Evolutionary conservation across 2,329 filamentous ascomycete species (phyloP).

Genomic region (Ilyonectria destructans): DNA sequence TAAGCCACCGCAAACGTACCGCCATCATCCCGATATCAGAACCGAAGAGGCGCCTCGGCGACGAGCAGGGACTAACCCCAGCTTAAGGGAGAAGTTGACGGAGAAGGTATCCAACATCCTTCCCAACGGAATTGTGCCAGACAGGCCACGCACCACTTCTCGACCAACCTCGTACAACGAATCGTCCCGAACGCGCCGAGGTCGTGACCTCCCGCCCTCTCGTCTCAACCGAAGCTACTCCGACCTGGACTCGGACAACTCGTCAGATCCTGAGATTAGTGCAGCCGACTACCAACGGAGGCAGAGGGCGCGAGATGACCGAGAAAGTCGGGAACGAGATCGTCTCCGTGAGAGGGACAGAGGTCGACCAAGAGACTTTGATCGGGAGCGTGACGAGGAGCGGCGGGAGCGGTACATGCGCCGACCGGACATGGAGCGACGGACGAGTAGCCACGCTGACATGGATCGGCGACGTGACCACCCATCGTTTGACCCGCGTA

Average conservation of each 20-base stretch:
- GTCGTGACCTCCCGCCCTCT: conserved; percentile 60
- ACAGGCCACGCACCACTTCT: conserved; percentile 57
- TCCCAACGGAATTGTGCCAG: conserved; percentile 54
- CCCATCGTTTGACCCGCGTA: conserved; percentile 53
- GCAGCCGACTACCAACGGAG: conserved; percentile 52
- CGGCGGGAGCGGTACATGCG: conserved; percentile 57
- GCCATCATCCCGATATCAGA: conserved; percentile 55
- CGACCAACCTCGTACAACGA: conserved; percentile 54
- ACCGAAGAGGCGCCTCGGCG: conserved; percentile 56
- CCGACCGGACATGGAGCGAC: conserved; percentile 60
- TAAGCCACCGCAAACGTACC: conserved; percentile 46
- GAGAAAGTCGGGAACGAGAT: conserved; percentile 50
- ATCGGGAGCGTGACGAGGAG: conserved; percentile 58
- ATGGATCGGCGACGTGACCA: conserved; percentile 60
- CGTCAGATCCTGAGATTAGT: conserved; percentile 54
- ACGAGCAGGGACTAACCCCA: conserved; percentile 56
- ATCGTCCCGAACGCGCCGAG: conserved; percentile 54
- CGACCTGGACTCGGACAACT: conserved; percentile 57
- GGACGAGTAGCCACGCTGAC: conserved; percentile 68
- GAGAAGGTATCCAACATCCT: conserved; percentile 64
- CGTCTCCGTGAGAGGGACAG: conserved; percentile 53
- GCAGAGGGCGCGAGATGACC: conserved; percentile 46
- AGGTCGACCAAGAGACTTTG: conserved; percentile 57
- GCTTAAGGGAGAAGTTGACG: conserved; percentile 62
- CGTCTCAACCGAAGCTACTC: conserved; percentile 61